Evolutionary conservation across 2,329 filamentous ascomycete genomes (phyloP).

Genomic region (Fusarium keratoplasticum): DNA sequence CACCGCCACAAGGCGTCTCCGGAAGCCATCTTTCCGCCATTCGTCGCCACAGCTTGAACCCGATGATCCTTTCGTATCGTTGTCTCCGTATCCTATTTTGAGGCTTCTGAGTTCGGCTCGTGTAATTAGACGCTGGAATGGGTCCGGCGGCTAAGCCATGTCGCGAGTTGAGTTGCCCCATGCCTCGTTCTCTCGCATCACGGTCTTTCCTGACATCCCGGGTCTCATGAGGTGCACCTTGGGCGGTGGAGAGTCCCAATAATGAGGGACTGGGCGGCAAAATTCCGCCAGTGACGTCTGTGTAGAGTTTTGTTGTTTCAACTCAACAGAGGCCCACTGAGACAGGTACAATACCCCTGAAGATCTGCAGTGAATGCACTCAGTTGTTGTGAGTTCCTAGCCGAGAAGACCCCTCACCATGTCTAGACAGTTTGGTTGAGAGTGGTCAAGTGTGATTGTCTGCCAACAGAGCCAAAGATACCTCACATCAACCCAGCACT

Average conservation of each 20-base stretch:
- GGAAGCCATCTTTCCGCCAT: constrained; percentile 7
- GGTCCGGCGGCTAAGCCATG: constrained; percentile 7
- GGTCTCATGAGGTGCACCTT: constrained; percentile 13
- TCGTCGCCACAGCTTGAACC: constrained; percentile 14
- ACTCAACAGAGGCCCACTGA: not conserved
- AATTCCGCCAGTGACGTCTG: constrained; percentile 3
- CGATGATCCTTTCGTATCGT: constrained; percentile 19
- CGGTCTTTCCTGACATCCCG: not conserved
- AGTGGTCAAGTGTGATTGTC: not conserved
- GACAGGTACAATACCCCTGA: constrained; percentile 1
- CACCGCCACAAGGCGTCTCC: constrained; percentile 24
- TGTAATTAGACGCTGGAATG: constrained; percentile 9
- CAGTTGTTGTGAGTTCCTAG: not conserved
- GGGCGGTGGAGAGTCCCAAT: not conserved
- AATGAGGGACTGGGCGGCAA: constrained; percentile 1
- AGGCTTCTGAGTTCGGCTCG: constrained; percentile 11
- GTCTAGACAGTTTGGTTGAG: not conserved
- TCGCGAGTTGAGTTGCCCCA: not conserved
- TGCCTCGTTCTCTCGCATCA: constrained; percentile 9
- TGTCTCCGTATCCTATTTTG: constrained; percentile 14
- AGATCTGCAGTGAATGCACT: not conserved
- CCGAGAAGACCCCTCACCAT: not conserved
- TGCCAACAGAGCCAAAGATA: not conserved
- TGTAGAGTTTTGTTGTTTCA: constrained; percentile 5
- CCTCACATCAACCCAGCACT: constrained; percentile 28